Evolutionary conservation across 805 yeast genomes (phyloP), one percentile per base, ranked within the genome.

Genomic region (Komagataella populi): DNA sequence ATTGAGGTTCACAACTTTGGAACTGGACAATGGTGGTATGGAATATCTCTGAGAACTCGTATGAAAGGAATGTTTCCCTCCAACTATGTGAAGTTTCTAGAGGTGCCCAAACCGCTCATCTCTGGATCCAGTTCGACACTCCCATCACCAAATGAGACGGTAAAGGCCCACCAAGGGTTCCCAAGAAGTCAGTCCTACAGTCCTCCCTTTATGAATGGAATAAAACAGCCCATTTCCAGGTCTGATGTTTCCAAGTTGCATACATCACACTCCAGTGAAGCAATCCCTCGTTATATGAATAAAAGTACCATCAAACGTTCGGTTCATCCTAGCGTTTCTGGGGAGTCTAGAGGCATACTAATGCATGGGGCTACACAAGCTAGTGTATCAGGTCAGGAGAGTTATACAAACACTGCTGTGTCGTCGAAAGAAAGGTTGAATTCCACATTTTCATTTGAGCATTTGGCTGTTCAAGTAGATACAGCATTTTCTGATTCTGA

Each of bases 21-120:
- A 3, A 95, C 93, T 61, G 96, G 95, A 17, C 82, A 82, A 59
- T 88, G 96, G 95, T 89, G 91, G 84, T 86, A 80, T 59, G 99
- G 99, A 1, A 72, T 75, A 54, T 74, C 91, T 52, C 69, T 81
- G 56, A 74, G 98, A 61, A 89, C 87, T 66, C 86, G 81, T 55
- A 79, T 87, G 57, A 78, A 80, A 44, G 99, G 99, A 0, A 72
- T 80, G 48, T 93, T 93, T 60, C 98, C 99, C 1, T 75, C 83
- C 45, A 91, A 90, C 59, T 90, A 83, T 62, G 97, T 89, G 5
- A 81, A 78, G 53, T 60, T 80, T 17, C 58, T 82, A 49, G 76
- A 74, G 57, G 46, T 59, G 7, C 53, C 51, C 6, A 55, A 54
- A 12, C 54, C 58, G 4, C 12, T 23, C 6, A 45, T 18, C 44